Evolutionary conservation across 108 stramenopile genomes (phyloP).

Genomic region (Stephanodiscus minutulus): DNA sequence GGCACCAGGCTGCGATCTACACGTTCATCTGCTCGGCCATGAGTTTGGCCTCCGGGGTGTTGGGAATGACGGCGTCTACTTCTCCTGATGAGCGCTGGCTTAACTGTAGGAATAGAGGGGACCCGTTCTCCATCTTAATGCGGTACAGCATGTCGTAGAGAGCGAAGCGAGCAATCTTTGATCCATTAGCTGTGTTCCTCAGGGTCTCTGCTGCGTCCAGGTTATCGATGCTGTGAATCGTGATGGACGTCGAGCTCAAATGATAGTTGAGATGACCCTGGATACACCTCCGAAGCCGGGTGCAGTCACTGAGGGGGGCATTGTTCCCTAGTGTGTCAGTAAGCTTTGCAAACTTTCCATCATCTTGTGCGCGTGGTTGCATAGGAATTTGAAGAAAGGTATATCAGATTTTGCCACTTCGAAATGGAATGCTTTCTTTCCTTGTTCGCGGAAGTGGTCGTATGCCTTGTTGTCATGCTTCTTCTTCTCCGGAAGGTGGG

Average conservation of each 20-base stretch:
- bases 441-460: background rate
- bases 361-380: background rate
- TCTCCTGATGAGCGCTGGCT: slow-evolving; percentile 5
- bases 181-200: background rate
- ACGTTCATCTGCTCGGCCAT: background rate
- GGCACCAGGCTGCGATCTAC: background rate
- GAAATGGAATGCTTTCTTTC: slow-evolving; percentile 7
- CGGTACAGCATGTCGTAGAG: background rate
- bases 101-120: slow-evolving; percentile 7
- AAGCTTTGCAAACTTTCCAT: slow-evolving; percentile 9
- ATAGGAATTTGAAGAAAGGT: slow-evolving; percentile 1
- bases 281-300: background rate
- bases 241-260: slow-evolving; percentile 1
- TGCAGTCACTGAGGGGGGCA: background rate
- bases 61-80: slow-evolving; percentile 1
- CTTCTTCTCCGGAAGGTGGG: background rate
- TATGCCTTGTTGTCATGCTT: background rate
- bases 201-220: slow-evolving; percentile 5
- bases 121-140: background rate
- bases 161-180: background rate
- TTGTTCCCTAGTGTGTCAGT: background rate
- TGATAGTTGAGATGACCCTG: background rate
- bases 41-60: slow-evolving; percentile 2
- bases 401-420: background rate
- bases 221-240: background rate